Conservation (phyloP, 495 filamentous ascomycete genomes). For the Schizothecium vesticola region DNA sequence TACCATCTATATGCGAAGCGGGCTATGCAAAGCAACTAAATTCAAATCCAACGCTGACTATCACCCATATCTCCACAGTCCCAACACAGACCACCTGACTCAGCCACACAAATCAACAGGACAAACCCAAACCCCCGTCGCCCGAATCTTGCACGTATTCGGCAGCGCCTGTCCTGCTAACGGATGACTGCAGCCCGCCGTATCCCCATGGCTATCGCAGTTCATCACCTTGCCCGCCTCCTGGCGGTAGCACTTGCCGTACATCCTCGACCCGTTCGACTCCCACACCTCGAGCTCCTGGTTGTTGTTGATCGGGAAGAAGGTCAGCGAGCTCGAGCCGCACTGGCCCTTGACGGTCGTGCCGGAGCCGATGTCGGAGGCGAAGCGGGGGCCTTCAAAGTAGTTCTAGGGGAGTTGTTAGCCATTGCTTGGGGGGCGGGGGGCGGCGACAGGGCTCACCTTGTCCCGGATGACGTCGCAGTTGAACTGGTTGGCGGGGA, state of each 20-base stretch:
- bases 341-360: background rate
- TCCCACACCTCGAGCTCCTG: background rate
- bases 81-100: background rate
- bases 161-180: background rate
- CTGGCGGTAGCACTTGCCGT: background rate
- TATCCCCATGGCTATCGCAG: background rate
- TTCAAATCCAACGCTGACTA: no score
- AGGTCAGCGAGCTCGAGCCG: background rate
- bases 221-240: background rate
- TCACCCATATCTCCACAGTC: no score
- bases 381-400: background rate
- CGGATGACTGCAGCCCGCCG: background rate
- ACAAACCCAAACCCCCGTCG: constrained; percentile 1
- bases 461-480: background rate
- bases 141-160: background rate
- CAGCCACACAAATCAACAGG: constrained; percentile 1
- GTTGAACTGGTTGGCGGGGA: background rate
- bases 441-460: background rate
- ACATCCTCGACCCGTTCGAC: background rate
- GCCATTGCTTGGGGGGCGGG: no score
- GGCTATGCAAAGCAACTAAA: no score
- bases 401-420: background rate
- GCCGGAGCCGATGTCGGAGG: background rate
- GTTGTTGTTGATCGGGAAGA: background rate
- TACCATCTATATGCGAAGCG: no score